A percentile compares a stretch with the other conserved stretches of the same genome.
These are phyloP conservation scores for Xylaria castorea DNA, from an alignment of 495 filamentous ascomycete species.

Conservation along the genomic window DNA sequence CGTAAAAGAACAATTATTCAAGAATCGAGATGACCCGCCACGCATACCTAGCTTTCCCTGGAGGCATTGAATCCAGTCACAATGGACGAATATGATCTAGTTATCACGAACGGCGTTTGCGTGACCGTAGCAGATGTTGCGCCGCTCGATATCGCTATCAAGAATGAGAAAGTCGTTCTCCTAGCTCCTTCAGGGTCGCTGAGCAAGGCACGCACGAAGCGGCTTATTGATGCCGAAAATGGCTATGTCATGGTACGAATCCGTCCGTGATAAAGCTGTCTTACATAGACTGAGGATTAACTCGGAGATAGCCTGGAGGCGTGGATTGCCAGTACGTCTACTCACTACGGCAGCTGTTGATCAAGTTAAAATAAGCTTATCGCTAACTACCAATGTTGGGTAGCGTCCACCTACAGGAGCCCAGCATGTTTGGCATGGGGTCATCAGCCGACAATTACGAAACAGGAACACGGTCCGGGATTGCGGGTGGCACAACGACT, in stretches of 20 bases:
- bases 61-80: neutral
- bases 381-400: neutral
- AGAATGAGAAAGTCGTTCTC: constrained; percentile 55
- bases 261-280: neutral
- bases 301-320: constrained; percentile 41
- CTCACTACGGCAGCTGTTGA: neutral
- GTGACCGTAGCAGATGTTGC: constrained; percentile 56
- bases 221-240: constrained; percentile 56
- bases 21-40: neutral
- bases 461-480: constrained; percentile 62
- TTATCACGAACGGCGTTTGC: constrained; percentile 55
- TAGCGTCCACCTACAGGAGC: constrained; percentile 51
- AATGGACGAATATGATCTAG: constrained; percentile 46
- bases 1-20: neutral
- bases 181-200: constrained; percentile 48
- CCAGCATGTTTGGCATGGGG: constrained; percentile 57
- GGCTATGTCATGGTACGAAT: constrained; percentile 50
- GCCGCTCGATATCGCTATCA: constrained; percentile 59
- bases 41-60: neutral
- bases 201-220: constrained; percentile 35
- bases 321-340: constrained; percentile 46
- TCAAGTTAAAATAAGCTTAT: neutral
- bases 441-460: constrained; percentile 58
- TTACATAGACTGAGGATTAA: neutral
- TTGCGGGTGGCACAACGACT: constrained; percentile 67